phyloP scores from a whole-genome alignment of 2,329 filamentous ascomycete genomes.

The Incumbomyces lentus region DNA sequence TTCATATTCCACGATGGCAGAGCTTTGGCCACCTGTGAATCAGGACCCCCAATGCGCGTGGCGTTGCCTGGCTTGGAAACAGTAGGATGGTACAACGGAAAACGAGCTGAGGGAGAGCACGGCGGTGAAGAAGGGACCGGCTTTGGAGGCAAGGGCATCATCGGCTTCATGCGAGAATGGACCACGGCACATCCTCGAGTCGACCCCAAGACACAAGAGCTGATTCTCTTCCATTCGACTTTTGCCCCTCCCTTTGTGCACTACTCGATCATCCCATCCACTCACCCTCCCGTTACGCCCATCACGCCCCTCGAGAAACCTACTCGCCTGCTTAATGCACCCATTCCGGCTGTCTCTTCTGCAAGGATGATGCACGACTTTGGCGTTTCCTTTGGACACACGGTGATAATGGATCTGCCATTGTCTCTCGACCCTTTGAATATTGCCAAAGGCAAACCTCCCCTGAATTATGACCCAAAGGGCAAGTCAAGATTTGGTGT shows the following conservation, averaged over 20 bases:
- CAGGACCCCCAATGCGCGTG: constrained; percentile 58
- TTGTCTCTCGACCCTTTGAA: constrained; percentile 56
- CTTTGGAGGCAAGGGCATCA: constrained; percentile 46
- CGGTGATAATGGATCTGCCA: constrained; percentile 60
- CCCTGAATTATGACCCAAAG: constrained; percentile 50
- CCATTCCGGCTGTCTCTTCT: constrained; percentile 50
- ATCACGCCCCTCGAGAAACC: constrained; percentile 18
- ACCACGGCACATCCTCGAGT: constrained; percentile 58
- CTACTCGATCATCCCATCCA: constrained; percentile 49
- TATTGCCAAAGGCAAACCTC: constrained; percentile 44
- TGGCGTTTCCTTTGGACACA: constrained; percentile 53
- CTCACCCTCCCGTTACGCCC: constrained; percentile 24
- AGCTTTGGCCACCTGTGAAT: constrained; percentile 60
- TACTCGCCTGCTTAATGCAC: constrained; percentile 38
- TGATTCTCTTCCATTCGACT: constrained; percentile 57
- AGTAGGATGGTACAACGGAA: constrained; percentile 60
- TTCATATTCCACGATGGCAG: constrained; percentile 59
- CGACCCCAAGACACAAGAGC: constrained; percentile 53
- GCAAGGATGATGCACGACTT: constrained; percentile 72
- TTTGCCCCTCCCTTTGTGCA: constrained; percentile 57
- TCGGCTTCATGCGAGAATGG: constrained; percentile 59
- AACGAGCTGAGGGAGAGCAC: constrained; percentile 36
- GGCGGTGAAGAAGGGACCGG: constrained; percentile 20
- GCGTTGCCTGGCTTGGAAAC: constrained; percentile 55
- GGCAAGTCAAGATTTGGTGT: constrained; percentile 54